A percentile compares a stretch with the other conserved stretches of the same genome.
Conservation (phyloP, 768 basidiomycete genomes). For the Tylopilus rubrobrunneus region DNA sequence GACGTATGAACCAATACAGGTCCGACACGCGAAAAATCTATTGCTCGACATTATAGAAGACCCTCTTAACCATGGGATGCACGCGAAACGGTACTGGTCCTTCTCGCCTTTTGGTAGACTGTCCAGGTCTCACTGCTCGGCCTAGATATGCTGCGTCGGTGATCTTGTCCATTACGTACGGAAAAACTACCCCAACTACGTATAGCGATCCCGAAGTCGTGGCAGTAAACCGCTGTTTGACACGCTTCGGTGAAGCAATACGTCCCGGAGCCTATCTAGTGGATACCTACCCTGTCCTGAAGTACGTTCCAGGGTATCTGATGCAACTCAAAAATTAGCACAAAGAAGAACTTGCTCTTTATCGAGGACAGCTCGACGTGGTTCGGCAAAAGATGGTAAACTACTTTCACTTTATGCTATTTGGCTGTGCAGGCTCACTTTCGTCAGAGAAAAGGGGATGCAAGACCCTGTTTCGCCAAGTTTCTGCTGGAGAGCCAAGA, state of each 20-base stretch:
- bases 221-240: slow-evolving; percentile 24
- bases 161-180: slow-evolving; percentile 37
- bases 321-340: slow-evolving; percentile 52
- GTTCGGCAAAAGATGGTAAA: slow-evolving; percentile 30
- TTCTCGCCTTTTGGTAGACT: neutral
- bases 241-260: slow-evolving; percentile 26
- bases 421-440: neutral
- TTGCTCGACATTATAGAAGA: slow-evolving; percentile 34
- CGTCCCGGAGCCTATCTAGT: slow-evolving; percentile 25
- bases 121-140: neutral
- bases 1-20: slow-evolving; percentile 34
- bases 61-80: slow-evolving; percentile 31
- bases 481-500: slow-evolving; percentile 35
- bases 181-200: slow-evolving; percentile 36
- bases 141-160: slow-evolving; percentile 35
- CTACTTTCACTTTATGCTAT: neutral
- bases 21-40: slow-evolving; percentile 29
- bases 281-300: slow-evolving; percentile 22
- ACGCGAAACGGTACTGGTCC: slow-evolving; percentile 27
- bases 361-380: slow-evolving; percentile 26
- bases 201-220: slow-evolving; percentile 35
- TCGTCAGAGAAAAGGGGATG: slow-evolving; percentile 23
- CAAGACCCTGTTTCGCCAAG: slow-evolving; percentile 32
- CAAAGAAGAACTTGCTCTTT: slow-evolving; percentile 34
- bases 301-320: slow-evolving; percentile 35